These are phyloP conservation scores for Pseudogymnoascus sp. DNA, from an alignment of 2,329 filamentous ascomycete genomes.

Conservation along the genomic window DNA sequence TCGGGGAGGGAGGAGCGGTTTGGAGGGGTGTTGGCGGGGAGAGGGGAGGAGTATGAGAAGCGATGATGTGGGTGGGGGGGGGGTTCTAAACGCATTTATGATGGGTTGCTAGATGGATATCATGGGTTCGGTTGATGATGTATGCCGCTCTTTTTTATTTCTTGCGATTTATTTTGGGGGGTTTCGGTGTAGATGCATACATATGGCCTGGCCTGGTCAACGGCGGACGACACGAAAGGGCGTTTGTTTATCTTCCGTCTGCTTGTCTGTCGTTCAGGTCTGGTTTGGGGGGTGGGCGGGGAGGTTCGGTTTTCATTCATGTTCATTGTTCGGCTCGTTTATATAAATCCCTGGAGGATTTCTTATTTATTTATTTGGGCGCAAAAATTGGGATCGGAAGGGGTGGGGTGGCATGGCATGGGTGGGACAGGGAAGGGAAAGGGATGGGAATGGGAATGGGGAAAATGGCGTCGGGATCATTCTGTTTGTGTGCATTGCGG, in stretches of 20 bases:
- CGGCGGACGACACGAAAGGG: not conserved
- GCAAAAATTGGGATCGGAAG: not conserved
- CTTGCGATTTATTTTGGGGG: not conserved
- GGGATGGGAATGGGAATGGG: not conserved
- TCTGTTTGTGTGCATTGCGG: not conserved
- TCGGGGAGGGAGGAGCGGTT: not conserved
- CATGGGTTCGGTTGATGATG: not conserved
- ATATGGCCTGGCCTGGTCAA: not conserved
- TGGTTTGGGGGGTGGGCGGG: no score
- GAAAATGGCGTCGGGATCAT: not conserved
- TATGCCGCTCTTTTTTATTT: not conserved
- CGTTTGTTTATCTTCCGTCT: not conserved
- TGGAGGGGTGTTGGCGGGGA: not conserved
- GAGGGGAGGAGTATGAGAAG: not conserved
- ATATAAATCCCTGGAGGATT: not conserved
- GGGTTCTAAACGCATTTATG: not conserved
- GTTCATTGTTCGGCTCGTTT: not conserved
- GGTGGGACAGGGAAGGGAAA: not conserved
- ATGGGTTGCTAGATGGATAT: not conserved
- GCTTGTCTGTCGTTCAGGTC: no score
- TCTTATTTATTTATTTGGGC: not conserved
- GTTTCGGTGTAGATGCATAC: not conserved
- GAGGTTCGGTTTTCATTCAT: not conserved
- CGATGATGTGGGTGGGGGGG: no score
- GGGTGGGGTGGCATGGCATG: not conserved